A percentile compares a stretch with the other conserved stretches of the same genome.
These are phyloP conservation scores for Triticum aestivum DNA, from an alignment of 176 grass and related monocot species.

Conservation along the genomic window DNA sequence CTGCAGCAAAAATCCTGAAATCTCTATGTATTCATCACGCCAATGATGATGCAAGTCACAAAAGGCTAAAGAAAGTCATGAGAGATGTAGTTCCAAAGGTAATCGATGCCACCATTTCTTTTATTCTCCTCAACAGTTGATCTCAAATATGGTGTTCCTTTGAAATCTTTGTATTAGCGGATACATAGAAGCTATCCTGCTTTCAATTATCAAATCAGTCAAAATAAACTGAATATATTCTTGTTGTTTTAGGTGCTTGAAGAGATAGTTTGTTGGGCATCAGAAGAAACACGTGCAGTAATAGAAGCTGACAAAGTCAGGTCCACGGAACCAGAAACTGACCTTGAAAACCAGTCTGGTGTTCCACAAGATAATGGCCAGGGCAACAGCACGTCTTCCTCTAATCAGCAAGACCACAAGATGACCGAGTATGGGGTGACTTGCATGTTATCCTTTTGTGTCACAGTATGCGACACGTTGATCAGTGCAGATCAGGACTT, in stretches of 20 bases:
- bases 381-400: no score
- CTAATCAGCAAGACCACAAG: no score
- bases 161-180: neutral
- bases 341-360: neutral
- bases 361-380: neutral
- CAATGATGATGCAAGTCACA: neutral
- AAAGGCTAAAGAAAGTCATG: neutral
- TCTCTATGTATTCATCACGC: neutral
- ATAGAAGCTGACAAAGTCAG: neutral
- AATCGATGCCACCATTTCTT: neutral
- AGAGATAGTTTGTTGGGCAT: neutral
- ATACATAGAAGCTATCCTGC: neutral
- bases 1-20: neutral
- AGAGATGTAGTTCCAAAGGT: neutral
- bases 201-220: no score
- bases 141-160: neutral
- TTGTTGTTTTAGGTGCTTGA: neutral
- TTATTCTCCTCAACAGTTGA: neutral
- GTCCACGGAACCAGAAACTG: neutral
- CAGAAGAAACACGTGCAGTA: neutral
- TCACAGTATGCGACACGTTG: neutral
- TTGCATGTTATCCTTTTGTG: neutral
- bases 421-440: fast-evolving
- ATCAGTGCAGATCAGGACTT: neutral
- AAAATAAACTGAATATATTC: neutral